Percentiles rank a stretch among this genome's conserved stretches.
Evolutionary conservation across 2,329 filamentous ascomycete species (phyloP).

Genomic region (Ceratocystis smalleyi): DNA sequence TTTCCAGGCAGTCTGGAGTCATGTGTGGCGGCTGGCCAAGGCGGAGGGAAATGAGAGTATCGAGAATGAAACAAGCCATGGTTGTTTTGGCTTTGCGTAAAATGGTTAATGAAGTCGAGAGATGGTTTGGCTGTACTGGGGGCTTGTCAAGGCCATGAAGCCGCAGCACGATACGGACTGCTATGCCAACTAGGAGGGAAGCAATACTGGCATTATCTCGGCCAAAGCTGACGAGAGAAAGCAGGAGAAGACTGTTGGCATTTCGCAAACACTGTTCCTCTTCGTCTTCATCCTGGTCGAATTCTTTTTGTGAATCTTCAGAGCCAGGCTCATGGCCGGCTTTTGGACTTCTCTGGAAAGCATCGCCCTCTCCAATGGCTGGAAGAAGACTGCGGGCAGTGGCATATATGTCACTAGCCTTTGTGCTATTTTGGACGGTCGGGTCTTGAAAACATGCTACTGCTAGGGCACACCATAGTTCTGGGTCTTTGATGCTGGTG

Average conservation of each 20-base stretch:
- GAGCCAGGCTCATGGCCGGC: background rate
- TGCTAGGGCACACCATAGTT: slow-evolving; percentile 44
- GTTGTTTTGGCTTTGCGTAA: slow-evolving; percentile 19
- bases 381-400: slow-evolving; percentile 36
- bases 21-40: slow-evolving; percentile 37
- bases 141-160: slow-evolving; percentile 15
- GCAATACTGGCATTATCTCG: slow-evolving; percentile 40
- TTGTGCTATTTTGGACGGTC: slow-evolving; percentile 19
- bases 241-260: slow-evolving; percentile 34
- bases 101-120: slow-evolving; percentile 16
- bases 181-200: slow-evolving; percentile 49
- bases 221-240: slow-evolving; percentile 48
- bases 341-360: background rate
- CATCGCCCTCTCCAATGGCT: slow-evolving; percentile 10
- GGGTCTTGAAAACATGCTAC: slow-evolving; percentile 41
- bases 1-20: slow-evolving; percentile 30
- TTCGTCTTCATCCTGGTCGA: slow-evolving; percentile 28
- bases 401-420: slow-evolving; percentile 31
- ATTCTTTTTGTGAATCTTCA: background rate
- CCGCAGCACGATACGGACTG: slow-evolving; percentile 33
- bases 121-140: background rate
- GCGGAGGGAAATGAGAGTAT: slow-evolving; percentile 40
- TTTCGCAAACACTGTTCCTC: slow-evolving; percentile 29
- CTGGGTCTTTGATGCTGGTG: slow-evolving; percentile 33
- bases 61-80: slow-evolving; percentile 47